Evolutionary conservation across 169 alveolate species (phyloP).

Genomic region (Plasmodium vivax): DNA sequence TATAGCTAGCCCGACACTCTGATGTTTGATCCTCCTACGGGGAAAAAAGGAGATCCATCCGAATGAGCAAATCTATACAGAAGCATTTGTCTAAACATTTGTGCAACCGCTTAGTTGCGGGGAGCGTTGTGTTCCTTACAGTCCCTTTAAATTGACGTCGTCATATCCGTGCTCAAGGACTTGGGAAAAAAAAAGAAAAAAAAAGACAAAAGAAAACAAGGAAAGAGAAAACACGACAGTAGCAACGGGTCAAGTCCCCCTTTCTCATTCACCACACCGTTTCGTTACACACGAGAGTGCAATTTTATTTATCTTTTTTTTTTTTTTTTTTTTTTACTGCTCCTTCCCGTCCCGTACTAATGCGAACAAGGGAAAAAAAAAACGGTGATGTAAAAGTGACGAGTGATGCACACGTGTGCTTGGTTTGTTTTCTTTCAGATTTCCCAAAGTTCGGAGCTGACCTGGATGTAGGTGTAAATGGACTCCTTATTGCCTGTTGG

Average conservation of each 20-base stretch:
- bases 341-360: conserved; percentile 68
- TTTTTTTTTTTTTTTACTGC: conserved; percentile 15
- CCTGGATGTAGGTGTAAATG: conserved; percentile 58
- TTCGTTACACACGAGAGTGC: neutral
- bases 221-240: neutral
- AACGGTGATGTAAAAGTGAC: neutral
- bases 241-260: neutral
- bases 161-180: conserved; percentile 83
- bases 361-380: neutral
- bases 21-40: conserved; percentile 85
- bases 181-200: conserved; percentile 26
- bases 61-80: neutral
- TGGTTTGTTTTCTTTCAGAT: neutral
- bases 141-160: conserved; percentile 79
- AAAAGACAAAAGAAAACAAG: neutral
- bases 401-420: neutral
- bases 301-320: neutral
- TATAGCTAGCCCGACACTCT: conserved; percentile 91
- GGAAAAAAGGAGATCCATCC: neutral
- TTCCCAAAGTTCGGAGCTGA: neutral
- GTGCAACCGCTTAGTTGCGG: neutral
- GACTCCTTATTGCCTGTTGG: conserved; percentile 46
- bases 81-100: neutral
- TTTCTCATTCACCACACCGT: neutral
- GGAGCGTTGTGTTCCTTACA: conserved; percentile 62